Percentiles rank a stretch among this genome's conserved stretches.
Conservation (phyloP, 208 protist genomes). For the Leishmania martiniquensis region DNA sequence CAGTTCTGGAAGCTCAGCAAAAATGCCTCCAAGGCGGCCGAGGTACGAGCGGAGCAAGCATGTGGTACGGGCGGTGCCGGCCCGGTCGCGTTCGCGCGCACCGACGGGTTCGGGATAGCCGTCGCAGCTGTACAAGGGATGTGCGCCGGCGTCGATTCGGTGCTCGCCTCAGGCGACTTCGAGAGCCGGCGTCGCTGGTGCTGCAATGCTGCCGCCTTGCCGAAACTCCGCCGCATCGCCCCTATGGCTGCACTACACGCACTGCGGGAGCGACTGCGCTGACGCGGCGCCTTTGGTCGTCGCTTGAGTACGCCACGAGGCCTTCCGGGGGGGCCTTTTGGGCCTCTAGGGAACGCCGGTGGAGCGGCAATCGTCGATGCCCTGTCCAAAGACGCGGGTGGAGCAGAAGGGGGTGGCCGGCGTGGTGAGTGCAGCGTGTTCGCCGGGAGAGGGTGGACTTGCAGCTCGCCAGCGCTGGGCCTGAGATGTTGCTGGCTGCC, state of each 20-base stretch:
- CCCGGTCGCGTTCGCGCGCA: background rate
- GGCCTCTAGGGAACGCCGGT: background rate
- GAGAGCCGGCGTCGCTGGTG: background rate
- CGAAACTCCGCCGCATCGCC: background rate
- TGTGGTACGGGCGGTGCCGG: background rate
- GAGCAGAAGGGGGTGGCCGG: background rate
- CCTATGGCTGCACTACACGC: background rate
- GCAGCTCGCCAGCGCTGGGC: background rate
- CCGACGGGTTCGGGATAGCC: background rate
- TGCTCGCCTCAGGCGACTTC: background rate
- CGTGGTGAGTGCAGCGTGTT: background rate
- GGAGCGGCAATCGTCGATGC: background rate
- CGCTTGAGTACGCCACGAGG: background rate
- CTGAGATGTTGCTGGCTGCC: background rate
- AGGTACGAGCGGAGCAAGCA: background rate
- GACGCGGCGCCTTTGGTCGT: background rate
- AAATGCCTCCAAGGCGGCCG: slow-evolving; percentile 27
- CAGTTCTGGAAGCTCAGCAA: slow-evolving; percentile 28
- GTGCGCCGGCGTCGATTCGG: background rate
- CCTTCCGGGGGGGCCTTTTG: background rate
- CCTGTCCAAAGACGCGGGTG: background rate
- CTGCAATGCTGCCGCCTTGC: background rate
- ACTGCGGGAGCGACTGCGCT: background rate
- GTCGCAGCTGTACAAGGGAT: background rate
- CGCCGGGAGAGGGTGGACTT: background rate